Base-by-base conservation (phyloP, 2,329 filamentous ascomycete genomes). In the Zymoseptoria crescenta region DNA sequence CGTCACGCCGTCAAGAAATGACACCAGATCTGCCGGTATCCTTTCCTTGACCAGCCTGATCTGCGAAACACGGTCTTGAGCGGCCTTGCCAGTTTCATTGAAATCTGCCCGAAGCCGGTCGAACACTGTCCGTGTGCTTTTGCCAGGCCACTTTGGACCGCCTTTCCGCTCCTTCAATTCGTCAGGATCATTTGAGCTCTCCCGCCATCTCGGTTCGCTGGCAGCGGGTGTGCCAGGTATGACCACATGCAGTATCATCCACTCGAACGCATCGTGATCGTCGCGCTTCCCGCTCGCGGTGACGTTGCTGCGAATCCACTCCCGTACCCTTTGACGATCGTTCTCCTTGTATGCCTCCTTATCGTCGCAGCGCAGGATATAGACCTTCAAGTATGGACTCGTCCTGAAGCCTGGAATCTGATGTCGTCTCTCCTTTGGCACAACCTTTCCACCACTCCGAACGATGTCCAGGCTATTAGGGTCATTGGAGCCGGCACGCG, bases 201-300 rank as follows among this genome's bases (percentile, higher is more conserved):
- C 76, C 57, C 80, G 83, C 59, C 79, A 83, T 62, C 88, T 82
- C 13, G 90, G 89, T 70, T 95, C 90, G 1, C 86, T 88, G 21
- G 89, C 86, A 1, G 90, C 91, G 13, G 84, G 80, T 0, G 90
- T 93, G 63, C 96, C 92, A 13, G 93, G 92, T 19, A 96, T 80
- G 10, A 96, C 89, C 27, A 99, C 89, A 72, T 99, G 94, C 21
- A 99, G 72, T 57, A 99, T 89, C 64, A 99, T 79, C 89, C 92
- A 97, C 74, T 99, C 94, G 67, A 88, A 96, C 0, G 94, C 93
- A 77, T 99, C 93, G 70, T 99, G 94, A 62, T 95, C 94, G 70
- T 96, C 93, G 69, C 91, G 87, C 20, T 84, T 86, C 68, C 80
- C 89, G 1, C 83, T 79, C 0, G 83, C 77, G 0, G 84, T 81